Base-by-base conservation (phyloP, 495 filamentous ascomycete species). In the Podospora tetraspora region DNA sequence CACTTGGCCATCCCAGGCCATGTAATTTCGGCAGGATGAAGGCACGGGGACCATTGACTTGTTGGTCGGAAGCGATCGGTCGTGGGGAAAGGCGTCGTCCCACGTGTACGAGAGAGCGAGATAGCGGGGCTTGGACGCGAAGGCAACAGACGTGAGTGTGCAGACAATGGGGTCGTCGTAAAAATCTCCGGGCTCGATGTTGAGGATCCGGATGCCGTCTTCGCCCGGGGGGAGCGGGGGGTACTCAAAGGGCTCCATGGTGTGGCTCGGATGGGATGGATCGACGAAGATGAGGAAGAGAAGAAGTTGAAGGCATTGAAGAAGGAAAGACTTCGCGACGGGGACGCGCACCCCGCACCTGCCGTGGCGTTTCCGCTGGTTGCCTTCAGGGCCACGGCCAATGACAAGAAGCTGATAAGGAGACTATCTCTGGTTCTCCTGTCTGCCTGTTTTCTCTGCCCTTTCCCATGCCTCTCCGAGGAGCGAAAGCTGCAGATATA, bases 61-160 rank as follows among this genome's bases (percentile, higher is more conserved):
- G 13, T 23, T 61, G 24, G 58, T 32, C 1, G 70, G 66, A 9
- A 72, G 64, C 4, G 29, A n/a, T 3, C 58, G n/a, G 27, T 69
- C 62, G 21, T 70, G 62, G 13, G 62, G 25, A 12, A 32, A 61
- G 3, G 67, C 60, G 37, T 66, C 61, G 11, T 24, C 68, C 73
- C 73, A 74, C 3, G 73, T 72, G 59, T 74, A 74, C 22, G 73
- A 74, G 1, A 74, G 61, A 4, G 70, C 70, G 3, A 67, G 59
- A 56, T 72, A 74, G n/a, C 60, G 68, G 12, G 68, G 73, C 30
- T 66, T 72, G 29, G n/a, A 30, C n/a, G 23, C 16, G 64, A 72
- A 74, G 0, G 64, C 8, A 0, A 64, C 63, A 9, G 73, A 56
- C 5, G 22, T 27, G 24, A 74, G 73, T 1, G 66, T 66, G 57